Evolutionary conservation across 495 filamentous ascomycete species (phyloP), one percentile per base, ranked within the genome.

Genomic region (Penicillium verhagenii): DNA sequence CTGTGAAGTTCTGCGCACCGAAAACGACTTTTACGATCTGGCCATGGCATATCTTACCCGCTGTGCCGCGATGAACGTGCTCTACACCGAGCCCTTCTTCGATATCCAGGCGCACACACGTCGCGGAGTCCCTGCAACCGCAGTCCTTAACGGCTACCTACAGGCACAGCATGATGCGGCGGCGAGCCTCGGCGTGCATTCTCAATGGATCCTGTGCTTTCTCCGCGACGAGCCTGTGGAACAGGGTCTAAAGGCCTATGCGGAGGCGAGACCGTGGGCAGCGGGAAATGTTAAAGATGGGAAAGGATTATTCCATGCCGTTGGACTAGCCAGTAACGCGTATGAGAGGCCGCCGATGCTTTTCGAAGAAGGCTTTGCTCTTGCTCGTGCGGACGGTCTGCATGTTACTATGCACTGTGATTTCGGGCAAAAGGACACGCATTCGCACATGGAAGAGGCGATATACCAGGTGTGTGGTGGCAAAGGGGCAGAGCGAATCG

Each of bases 381-480:
- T 68, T 4, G 74, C 74, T 5, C 58, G 57, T 18, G 53, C 56
- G 11, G 72, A 73, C 45, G 74, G 73, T 0, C 54, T 76, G 37
- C 67, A 67, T 38, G 52, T 76, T 11, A 76, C 74, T 4, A 68
- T 68, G 66, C 74, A 77, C 47, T 77, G 74, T 55, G 74, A 77
- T 42, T 72, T 75, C 37, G 74, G 69, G 28, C 68, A 75, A 52
- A 66, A 70, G 46, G 70, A 75, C 50, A 70, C 72, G 2, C 59
- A 64, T 42, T 64, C 62, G 18, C 73, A 77, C 55, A 65, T 77
- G 18, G 49, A 39, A 5, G 61, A 76, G 47, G 69, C 66, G 11
- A 65, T 73, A 7, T 69, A 65, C 31, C 50, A 57, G 29, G 64
- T 76, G 2, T 63, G 66, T 44, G 61, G 29, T 16, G 64, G 66